These are phyloP conservation scores for Hordeum marinum DNA, from an alignment of 176 grass and related monocot genomes.

Conservation along the genomic window DNA sequence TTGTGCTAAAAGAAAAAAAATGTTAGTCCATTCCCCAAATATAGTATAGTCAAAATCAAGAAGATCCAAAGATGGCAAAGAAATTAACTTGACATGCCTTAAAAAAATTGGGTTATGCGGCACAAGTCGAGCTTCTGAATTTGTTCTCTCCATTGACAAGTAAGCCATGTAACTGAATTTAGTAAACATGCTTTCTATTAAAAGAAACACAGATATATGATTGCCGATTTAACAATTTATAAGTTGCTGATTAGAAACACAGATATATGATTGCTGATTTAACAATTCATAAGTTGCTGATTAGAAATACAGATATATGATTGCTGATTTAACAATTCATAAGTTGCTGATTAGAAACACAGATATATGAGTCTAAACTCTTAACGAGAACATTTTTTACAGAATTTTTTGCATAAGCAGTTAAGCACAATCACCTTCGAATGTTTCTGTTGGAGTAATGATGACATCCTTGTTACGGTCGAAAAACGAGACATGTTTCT, in stretches of 20 bases:
- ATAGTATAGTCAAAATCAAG: not conserved
- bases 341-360: no score
- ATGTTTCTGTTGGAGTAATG: slow-evolving; percentile 56
- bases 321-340: no score
- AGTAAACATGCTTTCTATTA: no score
- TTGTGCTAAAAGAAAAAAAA: not conserved
- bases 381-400: not conserved
- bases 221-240: no score
- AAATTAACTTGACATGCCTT: not conserved
- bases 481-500: slow-evolving; percentile 73
- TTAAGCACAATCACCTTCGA: slow-evolving; percentile 29
- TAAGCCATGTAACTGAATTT: no score
- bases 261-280: no score
- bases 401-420: not conserved
- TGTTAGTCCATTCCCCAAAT: not conserved
- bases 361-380: not conserved
- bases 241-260: no score
- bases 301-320: no score
- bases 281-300: no score
- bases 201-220: no score
- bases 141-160: no score
- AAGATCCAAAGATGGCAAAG: not conserved
- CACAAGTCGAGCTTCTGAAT: no score
- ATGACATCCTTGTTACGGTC: slow-evolving; percentile 67
- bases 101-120: not conserved